Evolutionary conservation across 495 filamentous ascomycete genomes (phyloP).

Genomic region (Melanomma pulvis-pyrius): DNA sequence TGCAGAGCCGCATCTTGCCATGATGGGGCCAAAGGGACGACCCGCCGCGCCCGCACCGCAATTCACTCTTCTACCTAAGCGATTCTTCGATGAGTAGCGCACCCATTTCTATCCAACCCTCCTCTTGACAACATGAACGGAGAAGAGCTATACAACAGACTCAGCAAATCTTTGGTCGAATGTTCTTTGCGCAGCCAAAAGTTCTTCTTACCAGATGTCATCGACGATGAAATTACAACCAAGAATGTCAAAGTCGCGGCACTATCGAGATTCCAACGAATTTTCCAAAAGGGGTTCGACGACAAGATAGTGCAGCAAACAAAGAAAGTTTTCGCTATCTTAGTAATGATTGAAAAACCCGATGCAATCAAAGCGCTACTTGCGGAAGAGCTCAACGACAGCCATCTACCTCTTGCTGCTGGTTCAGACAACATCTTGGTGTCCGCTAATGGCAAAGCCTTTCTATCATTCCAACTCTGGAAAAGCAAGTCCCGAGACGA

Average conservation of each 20-base stretch:
- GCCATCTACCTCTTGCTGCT: not conserved
- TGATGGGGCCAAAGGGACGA: too few relatives aligned
- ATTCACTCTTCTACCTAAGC: too few relatives aligned
- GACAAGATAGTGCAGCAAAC: not conserved
- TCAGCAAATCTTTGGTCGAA: too few relatives aligned
- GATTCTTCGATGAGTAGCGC: too few relatives aligned
- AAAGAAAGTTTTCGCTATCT: not conserved
- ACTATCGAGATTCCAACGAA: not conserved
- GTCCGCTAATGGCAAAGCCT: not conserved
- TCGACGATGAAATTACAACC: not conserved
- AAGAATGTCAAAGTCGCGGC: not conserved
- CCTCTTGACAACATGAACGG: too few relatives aligned
- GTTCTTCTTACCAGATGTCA: too few relatives aligned
- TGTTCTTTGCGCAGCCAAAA: too few relatives aligned
- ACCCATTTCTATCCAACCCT: too few relatives aligned
- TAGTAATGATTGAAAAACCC: not conserved
- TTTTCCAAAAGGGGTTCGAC: not conserved
- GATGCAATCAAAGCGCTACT: not conserved
- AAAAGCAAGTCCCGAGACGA: not conserved
- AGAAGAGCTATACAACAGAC: too few relatives aligned
- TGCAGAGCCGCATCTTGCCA: too few relatives aligned
- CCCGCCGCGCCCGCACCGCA: too few relatives aligned
- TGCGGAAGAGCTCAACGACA: not conserved
- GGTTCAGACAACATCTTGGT: not conserved
- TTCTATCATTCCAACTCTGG: not conserved